These are phyloP conservation scores for Nicotiana paniculata DNA, from an alignment of 257 asterid species.

Conservation along the genomic window DNA sequence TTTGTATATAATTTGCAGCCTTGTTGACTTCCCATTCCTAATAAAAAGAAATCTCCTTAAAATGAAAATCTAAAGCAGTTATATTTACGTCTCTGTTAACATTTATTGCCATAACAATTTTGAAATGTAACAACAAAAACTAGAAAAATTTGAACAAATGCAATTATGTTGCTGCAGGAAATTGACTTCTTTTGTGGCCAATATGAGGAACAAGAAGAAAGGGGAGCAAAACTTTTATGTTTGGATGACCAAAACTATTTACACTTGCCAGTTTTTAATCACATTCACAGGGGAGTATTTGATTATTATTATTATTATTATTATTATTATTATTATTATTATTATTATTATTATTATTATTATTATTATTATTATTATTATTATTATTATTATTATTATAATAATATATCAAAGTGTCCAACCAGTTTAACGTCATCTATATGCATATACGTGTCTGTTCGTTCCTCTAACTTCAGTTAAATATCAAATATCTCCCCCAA, in stretches of 20 bases:
- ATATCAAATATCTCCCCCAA: background rate
- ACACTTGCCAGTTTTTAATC: background rate
- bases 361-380: too few species aligned
- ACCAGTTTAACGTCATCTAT: too few species aligned
- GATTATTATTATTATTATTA: too few species aligned
- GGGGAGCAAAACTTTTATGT: background rate
- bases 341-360: too few species aligned
- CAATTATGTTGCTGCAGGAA: background rate
- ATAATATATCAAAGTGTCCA: too few species aligned
- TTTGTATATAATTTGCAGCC: background rate
- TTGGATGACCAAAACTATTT: background rate
- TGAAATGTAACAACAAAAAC: background rate
- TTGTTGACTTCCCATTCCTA: background rate
- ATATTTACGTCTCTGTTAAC: background rate
- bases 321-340: too few species aligned
- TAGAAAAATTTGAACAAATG: background rate
- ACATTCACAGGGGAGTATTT: too few species aligned
- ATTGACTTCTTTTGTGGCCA: background rate
- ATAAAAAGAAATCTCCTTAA: background rate
- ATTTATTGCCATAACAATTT: background rate
- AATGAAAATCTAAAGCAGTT: background rate
- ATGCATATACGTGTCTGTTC: background rate
- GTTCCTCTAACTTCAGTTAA: background rate
- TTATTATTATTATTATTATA: too few species aligned
- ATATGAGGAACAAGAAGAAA: background rate